Conservation (phyloP, 352 stramenopile species). For the Phytophthora tentaculata region DNA sequence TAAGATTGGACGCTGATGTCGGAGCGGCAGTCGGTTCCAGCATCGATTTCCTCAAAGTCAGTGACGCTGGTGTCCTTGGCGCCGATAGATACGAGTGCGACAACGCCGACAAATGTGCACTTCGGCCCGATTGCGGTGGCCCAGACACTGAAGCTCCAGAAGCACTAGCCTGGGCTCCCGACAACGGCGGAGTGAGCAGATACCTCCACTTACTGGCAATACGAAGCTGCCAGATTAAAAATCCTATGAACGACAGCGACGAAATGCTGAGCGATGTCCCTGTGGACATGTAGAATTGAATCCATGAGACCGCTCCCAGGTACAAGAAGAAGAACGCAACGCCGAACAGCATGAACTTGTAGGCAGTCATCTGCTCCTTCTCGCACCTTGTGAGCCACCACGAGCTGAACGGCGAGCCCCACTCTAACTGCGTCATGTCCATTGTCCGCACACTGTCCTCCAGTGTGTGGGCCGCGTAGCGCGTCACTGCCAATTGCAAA, state of each 20-base stretch:
- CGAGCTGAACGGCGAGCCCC: slow-evolving; percentile 58
- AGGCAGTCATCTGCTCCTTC: slow-evolving; percentile 70
- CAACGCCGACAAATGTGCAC: slow-evolving; percentile 13
- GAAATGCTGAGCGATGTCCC: slow-evolving; percentile 53
- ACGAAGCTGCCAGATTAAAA: slow-evolving; percentile 71
- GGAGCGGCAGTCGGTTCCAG: slow-evolving; percentile 2
- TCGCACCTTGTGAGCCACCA: slow-evolving; percentile 79
- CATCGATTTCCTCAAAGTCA: slow-evolving; percentile 34
- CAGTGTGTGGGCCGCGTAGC: slow-evolving; percentile 61
- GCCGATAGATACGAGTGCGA: slow-evolving; percentile 30
- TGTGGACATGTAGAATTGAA: slow-evolving; percentile 68
- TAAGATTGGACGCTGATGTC: slow-evolving; percentile 13
- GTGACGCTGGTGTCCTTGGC: slow-evolving; percentile 25
- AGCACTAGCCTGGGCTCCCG: slow-evolving; percentile 5
- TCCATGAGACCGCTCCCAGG: slow-evolving; percentile 62
- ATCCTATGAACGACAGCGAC: slow-evolving; percentile 49
- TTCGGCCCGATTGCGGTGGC: neutral
- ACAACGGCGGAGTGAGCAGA: slow-evolving; percentile 56
- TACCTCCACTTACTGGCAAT: slow-evolving; percentile 82
- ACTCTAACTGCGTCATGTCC: slow-evolving; percentile 53
- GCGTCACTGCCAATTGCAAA: slow-evolving; percentile 70
- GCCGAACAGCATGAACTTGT: slow-evolving; percentile 75
- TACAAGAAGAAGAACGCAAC: slow-evolving; percentile 80
- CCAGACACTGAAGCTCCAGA: slow-evolving; percentile 10
- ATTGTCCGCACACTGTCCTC: slow-evolving; percentile 59